Base-by-base conservation (phyloP, 176 grass and related monocot genomes). In the Thalia dealbata region DNA sequence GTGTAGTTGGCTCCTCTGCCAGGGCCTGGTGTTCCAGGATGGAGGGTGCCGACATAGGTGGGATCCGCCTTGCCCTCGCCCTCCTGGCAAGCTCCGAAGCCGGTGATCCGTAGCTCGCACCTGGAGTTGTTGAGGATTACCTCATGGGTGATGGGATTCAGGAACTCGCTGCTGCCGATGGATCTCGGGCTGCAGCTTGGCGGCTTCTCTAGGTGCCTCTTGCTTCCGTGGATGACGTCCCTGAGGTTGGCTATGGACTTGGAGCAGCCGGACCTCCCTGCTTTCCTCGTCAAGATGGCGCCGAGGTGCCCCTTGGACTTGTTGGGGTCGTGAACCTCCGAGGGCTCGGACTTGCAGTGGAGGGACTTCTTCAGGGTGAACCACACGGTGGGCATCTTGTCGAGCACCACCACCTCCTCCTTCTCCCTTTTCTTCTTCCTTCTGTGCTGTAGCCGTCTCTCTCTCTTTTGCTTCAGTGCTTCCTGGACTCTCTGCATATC, bases 211-310 rank as follows among this genome's bases (percentile, higher is more conserved):
- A 88, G 86, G 69, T 96, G 92, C 27, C 87, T 88, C 76, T 96
- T 96, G 92, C 89, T 96, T 19, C 92, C 92, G 82, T 96, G 92
- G 78, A 92, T 96, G 10, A 96, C 92, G 61, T 96, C 89, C 14
- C 87, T 85, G 3, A 96, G 83, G 82, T 96, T 96, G 55, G 92
- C 86, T 11, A 96, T 91, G 5, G 92, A 96, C 27, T 86, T 86
- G 1, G 92, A 96, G 79, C 92, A 96, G 0, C 89, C 92, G 12
- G 92, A 91, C 28, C 92, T 75, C 14, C 75, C 61, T 27, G 73
- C 76, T 50, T 75, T 83, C 83, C 91, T 96, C 52, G 86, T 96
- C 9, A 82, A 54, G 14, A 91, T 82, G 28, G 84, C 65, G 10
- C 81, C 78, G 11, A 87, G 81, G 60, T 82, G 72, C 61, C 46